Base-by-base conservation (phyloP, 371 early-diverging fungal genomes). In the Mortierella sp. region DNA sequence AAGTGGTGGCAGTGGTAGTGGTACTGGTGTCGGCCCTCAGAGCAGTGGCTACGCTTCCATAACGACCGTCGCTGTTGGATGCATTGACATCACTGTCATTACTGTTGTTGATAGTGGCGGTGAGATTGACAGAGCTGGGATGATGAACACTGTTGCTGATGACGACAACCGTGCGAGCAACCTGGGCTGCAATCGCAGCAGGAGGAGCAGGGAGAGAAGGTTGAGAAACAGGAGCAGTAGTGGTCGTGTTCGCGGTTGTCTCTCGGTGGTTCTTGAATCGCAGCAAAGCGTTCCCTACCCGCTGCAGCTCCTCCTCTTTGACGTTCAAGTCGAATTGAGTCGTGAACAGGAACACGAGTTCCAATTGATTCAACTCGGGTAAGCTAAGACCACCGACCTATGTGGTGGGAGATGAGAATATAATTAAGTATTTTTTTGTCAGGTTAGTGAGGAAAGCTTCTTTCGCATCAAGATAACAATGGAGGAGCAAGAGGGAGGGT, bases 341-440 rank as follows among this genome's bases (percentile, higher is more conserved):
- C 80, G 96, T 89, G 71, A 95, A 95, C 68, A 97, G 89, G 79
- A 98, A 94, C 89, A 97, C 97, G 71, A 97, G 83, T 80, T 98
- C 98, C 48, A 98, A 89, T 79, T 95, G 90, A 88, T 98, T 98
- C 81, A 98, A 87, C 85, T 98, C 98, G 13, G 87, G 87, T 11
- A 96, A 81, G 24, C 95, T 92, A 14, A 98, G 89, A 4, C 98
- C 98, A n/a, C 98, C 98, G n/a, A 97, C 97, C 92, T 84, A 77
- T 24, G 38, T 16, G 0, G 14, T 21, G 1, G 44, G 2, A 6
- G 8, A 28, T 11, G 10, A 45, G 47, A 5, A 34, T 24, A 38
- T 21, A 38, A 26, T 31, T 72, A 31, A 38, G 1, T 24, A 34
- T 63, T 21, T 10, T 16, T 21, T 68, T 2, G 42, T 21, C 21